Evolutionary conservation across 495 filamentous ascomycete genomes (phyloP), one percentile per base, ranked within the genome.

Genomic region (Cairneyella variabilis): DNA sequence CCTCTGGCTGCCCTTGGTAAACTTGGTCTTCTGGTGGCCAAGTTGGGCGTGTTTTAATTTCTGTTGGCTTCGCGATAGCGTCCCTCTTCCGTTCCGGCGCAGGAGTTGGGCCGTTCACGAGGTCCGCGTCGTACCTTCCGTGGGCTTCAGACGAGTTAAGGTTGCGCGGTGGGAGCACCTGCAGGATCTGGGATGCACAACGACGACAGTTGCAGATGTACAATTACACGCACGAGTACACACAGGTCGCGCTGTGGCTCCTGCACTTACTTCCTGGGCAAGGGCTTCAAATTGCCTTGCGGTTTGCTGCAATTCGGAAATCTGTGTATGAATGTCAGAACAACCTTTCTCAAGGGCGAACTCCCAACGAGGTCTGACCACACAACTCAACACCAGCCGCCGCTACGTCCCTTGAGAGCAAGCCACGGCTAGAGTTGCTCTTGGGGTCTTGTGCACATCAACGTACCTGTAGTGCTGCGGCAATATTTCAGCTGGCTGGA

Each of bases 11-110:
- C n/a, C n/a, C n/a, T n/a, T n/a, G n/a, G n/a, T n/a, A n/a, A n/a
- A n/a, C n/a, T n/a, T n/a, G n/a, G n/a, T n/a, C n/a, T n/a, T 38
- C 36, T 51, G 41, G 28, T 54, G 50, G 25, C 21, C 44, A 14
- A 47, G 25, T 47, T 32, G 25, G 25, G 10, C n/a, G 12, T 3
- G 44, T n/a, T n/a, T n/a, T n/a, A n/a, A n/a, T n/a, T n/a, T n/a
- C n/a, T n/a, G n/a, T n/a, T n/a, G n/a, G n/a, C n/a, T n/a, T n/a
- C n/a, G n/a, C n/a, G n/a, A n/a, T n/a, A 14, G 26, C 27, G 4
- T 32, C 28, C 7, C 28, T 32, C 28, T 32, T 32, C 28, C 28
- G 14, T 14, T 47, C 3, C 10, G 21, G 43, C 27, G 21, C 17
- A 27, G 47, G n/a, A 10, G 41, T 21, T 27, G 34, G 37, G 6